Evolutionary conservation across 306 rosid species (phyloP).

Genomic region (Oxytropis ochrocephala): DNA sequence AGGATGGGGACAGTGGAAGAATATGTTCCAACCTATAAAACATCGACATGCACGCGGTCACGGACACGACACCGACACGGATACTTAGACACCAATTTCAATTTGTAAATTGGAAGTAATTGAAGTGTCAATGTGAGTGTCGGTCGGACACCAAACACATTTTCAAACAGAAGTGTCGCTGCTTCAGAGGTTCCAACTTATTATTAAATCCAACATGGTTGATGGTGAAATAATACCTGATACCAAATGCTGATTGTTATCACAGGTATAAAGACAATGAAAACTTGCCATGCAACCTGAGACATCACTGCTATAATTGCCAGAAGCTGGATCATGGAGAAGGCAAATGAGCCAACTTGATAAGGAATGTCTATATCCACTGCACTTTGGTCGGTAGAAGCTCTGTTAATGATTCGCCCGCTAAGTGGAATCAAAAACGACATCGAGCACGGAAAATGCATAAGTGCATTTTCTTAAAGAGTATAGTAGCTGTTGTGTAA

Average conservation of each 20-base stretch:
- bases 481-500: constrained; percentile 64
- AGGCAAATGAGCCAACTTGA: constrained; percentile 44
- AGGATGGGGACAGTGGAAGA: background rate
- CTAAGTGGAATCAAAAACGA: constrained; percentile 91
- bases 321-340: constrained; percentile 46
- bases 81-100: too few species aligned
- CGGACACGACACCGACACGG: too few species aligned
- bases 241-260: constrained; percentile 58
- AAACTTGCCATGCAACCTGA: constrained; percentile 80
- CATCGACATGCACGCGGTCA: too few species aligned
- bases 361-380: constrained; percentile 45
- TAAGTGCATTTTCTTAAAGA: constrained; percentile 70
- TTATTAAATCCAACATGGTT: background rate
- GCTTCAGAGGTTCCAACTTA: background rate
- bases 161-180: too few species aligned
- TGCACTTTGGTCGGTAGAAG: constrained; percentile 74
- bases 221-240: constrained; percentile 40
- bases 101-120: too few species aligned
- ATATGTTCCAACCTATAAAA: too few species aligned
- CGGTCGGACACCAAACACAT: too few species aligned
- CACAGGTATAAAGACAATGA: constrained; percentile 64
- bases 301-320: constrained; percentile 83
- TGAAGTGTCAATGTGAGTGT: too few species aligned
- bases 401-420: constrained; percentile 76
- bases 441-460: constrained; percentile 83